Base-by-base conservation (phyloP, 495 filamentous ascomycete species). In the Annulohypoxylon nitens region DNA sequence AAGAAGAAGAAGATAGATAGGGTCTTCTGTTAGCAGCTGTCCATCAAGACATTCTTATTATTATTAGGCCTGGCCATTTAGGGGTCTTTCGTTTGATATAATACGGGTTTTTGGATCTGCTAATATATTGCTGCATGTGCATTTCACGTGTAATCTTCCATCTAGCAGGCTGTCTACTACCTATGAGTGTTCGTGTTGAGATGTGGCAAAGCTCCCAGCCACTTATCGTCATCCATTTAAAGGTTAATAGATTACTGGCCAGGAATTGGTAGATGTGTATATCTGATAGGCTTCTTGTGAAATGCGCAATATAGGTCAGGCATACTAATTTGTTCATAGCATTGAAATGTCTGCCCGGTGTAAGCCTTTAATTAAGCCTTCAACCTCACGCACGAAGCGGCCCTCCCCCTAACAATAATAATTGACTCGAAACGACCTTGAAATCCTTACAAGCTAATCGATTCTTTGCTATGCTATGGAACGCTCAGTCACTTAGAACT, bases 1-100 rank as follows among this genome's bases (percentile, higher is more conserved):
- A 30, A 30, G 26, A 30, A 67, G 62, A 74, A 61, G 63, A 67
- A 60, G 63, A 70, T 75, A 75, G 72, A 75, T 70, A 58, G 60
- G 67, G 67, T 71, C 67, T 71, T 69, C 57, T 67, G 10, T 55
- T 58, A 34, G 41, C 60, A 68, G 26, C 58, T 68, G 63, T 53
- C 66, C 54, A 64, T 48, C 51, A 61, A 61, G 43, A 55, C 60
- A 59, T 48, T 48, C 39, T 63, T 63, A 60, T 53, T 54, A 60
- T 43, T 65, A 33, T 34, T 25, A 20, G 25, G 23, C 23, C 7
- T 33, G 14, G 5, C 26, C 45, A 33, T 20, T 53, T 66, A 61
- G 55, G 2, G 68, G 33, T 47, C 10, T 55, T 8, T 60, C 16
- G 30, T 64, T 51, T 34, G 39, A 23, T 47, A 54, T 61, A 23